Evolutionary conservation across 805 yeast species (phyloP), one percentile per base, ranked within the genome.

Genomic region (Priceomyces fermenticarens): DNA sequence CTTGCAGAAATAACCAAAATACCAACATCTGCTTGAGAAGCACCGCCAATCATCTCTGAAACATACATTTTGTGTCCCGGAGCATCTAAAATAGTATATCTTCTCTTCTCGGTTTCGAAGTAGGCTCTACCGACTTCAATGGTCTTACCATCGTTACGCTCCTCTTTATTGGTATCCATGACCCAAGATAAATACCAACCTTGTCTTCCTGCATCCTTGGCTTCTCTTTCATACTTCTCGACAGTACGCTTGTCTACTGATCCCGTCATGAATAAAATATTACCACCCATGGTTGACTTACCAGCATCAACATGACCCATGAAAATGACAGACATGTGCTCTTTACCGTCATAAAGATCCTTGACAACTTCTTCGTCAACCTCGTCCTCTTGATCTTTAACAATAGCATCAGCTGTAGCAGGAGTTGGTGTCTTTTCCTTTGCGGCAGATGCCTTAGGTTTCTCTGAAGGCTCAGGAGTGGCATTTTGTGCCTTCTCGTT

Each of bases 221-320:
- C 99, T 70, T 93, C 99, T 65, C 90, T 81, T 73, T 93, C 98
- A 63, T 91, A 91, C 67, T 93, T 93, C 55, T 93, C 99, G 51
- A 93, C 93, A 14, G 97, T 91, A 73, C 99, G 87, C 77, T 93
- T 93, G 68, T 93, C 99, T 46, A 93, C 99, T 36, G 97, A 88
- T 46, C 98, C 98, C 15, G 98, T 91, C 58, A 93, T 73, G 61
- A 75, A 91, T 49, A 93, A 77, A 53, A 93, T 73, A 69, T 93
- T 93, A 71, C 99, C 99, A 64, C 99, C 99, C 96, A 93, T 91
- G 45, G 99, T 93, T 39, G 97, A 88, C 69, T 93, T 93, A 63
- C 99, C 99, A 28, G 99, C 99, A 77, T 93, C 99, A 52, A 93
- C 99, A 62, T 93, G 99, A 55, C 99, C 99, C 98, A 93, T 93